phyloP scores from a whole-genome alignment of 225 moss, liverwort and hornwort genomes.

The Anthoceros angustus region DNA sequence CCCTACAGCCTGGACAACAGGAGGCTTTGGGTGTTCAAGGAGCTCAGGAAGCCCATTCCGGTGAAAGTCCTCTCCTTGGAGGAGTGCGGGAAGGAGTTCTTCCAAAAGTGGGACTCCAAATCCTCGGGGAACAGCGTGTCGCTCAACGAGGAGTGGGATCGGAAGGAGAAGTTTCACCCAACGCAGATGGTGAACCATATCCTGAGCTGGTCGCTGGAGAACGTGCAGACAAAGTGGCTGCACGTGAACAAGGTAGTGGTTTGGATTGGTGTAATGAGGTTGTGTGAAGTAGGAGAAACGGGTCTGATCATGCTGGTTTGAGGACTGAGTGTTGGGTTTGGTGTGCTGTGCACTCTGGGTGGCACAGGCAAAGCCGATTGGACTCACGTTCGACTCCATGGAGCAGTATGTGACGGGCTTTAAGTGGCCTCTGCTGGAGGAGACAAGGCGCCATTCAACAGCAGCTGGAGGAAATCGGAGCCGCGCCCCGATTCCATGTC shows the following conservation, averaged over 20 bases:
- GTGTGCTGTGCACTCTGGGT: background rate
- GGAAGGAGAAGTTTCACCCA: constrained; percentile 18
- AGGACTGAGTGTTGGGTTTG: background rate
- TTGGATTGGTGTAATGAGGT: too few species aligned
- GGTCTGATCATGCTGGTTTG: too few species aligned
- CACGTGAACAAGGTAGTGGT: constrained; percentile 11
- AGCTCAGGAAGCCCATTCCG: constrained; percentile 16
- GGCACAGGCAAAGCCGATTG: background rate
- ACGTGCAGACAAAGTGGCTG: constrained; percentile 15
- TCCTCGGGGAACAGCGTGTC: constrained; percentile 7
- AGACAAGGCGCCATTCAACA: too few species aligned
- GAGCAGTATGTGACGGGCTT: background rate
- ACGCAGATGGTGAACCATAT: constrained; percentile 15
- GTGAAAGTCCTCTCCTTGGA: constrained; percentile 11
- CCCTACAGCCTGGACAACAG: constrained; percentile 23
- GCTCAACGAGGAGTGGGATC: constrained; percentile 19
- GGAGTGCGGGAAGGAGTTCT: constrained; percentile 11
- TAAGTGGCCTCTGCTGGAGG: background rate
- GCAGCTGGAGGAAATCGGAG: too few species aligned
- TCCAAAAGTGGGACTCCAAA: constrained; percentile 10
- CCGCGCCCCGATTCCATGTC: too few species aligned
- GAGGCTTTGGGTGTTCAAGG: constrained; percentile 35
- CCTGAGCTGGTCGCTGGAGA: constrained; percentile 22
- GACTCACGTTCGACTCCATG: background rate
- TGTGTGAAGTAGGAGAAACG: too few species aligned